Conservation (phyloP, 2,329 filamentous ascomycete species). For the Fonsecaea monophora region DNA sequence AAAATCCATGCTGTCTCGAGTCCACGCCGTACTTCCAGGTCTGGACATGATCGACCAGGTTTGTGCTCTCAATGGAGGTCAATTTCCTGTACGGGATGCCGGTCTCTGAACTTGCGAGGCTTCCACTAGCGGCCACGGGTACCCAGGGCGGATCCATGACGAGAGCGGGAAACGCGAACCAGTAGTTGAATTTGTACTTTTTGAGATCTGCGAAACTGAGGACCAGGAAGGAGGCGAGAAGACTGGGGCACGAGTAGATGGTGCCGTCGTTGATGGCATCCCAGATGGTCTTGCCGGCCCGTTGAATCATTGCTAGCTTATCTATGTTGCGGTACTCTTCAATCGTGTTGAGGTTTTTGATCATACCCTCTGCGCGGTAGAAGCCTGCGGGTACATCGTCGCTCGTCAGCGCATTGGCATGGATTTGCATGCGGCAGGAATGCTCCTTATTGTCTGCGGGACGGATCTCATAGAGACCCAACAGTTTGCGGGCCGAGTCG, state of each 20-base stretch:
- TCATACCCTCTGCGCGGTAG: constrained; percentile 87
- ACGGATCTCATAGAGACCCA: constrained; percentile 88
- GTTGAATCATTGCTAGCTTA: constrained; percentile 77
- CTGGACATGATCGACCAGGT: constrained; percentile 80
- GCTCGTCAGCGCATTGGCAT: constrained; percentile 82
- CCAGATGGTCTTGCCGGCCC: constrained; percentile 89
- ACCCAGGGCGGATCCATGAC: constrained; percentile 88
- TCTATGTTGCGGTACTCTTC: constrained; percentile 90
- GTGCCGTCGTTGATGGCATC: constrained; percentile 96
- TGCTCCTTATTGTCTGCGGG: constrained; percentile 72
- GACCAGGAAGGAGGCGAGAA: constrained; percentile 86
- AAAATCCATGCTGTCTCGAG: constrained; percentile 88
- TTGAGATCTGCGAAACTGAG: constrained; percentile 96
- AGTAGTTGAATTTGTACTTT: constrained; percentile 97
- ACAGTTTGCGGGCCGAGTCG: constrained; percentile 83
- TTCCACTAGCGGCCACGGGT: constrained; percentile 48
- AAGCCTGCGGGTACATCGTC: constrained; percentile 76
- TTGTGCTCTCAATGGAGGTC: constrained; percentile 72
- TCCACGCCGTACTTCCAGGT: constrained; percentile 88
- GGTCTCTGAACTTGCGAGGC: constrained; percentile 37
- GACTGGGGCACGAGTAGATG: constrained; percentile 91
- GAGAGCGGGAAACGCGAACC: constrained; percentile 93
- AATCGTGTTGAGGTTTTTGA: constrained; percentile 94
- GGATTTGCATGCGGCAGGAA: constrained; percentile 88
- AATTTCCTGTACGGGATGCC: constrained; percentile 53